Evolutionary conservation across 2,329 filamentous ascomycete species (phyloP), one percentile per base, ranked within the genome.

Genomic region (Fusarium staphyleae): DNA sequence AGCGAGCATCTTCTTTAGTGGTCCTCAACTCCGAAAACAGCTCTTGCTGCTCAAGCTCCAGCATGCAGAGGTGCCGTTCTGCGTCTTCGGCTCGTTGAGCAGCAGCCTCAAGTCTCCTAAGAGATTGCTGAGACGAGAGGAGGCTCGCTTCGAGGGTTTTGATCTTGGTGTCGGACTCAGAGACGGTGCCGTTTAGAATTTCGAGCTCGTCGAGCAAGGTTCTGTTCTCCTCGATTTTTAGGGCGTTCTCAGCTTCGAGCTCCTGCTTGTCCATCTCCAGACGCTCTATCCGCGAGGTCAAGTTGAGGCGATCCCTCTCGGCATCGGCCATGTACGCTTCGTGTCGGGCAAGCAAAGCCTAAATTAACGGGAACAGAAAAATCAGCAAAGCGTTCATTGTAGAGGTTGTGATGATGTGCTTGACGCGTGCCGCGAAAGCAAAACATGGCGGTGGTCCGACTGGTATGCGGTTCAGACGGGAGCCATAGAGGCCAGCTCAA

Each of bases 281-380:
- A 60, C 81, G 81, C 65, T 89, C 87, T 70, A 97, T 92, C 57
- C 84, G 89, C 39, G 78, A 74, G 36, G 84, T 82, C 75, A 97
- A 86, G 56, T 87, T 84, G 56, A 81, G 78, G 55, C 93, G 89
- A 72, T 97, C 92, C 65, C 87, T 86, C 78, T 96, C 92, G 54
- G 93, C 91, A 73, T 96, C 91, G 65, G 88, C 88, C 82, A 97
- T 93, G 75, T 96, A 97, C 54, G 90, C 87, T 79, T 98, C 93
- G 83, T 99, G 93, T 67, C 93, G 89, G 61, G 89, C 86, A 34
- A 99, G 85, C 50, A 99, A 82, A 55, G 92, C 92, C 95, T 98
- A 87, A 53, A 88, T 75, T 47, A 83, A 15, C 39, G 22, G 26
- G 19, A 78, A 26, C 75, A 36, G 39, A 58, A 85, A 89, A 46